Percentiles rank a stretch among this genome's conserved stretches.
Conservation (phyloP, 495 filamentous ascomycete species). For the Tetracladium marchalianum region DNA sequence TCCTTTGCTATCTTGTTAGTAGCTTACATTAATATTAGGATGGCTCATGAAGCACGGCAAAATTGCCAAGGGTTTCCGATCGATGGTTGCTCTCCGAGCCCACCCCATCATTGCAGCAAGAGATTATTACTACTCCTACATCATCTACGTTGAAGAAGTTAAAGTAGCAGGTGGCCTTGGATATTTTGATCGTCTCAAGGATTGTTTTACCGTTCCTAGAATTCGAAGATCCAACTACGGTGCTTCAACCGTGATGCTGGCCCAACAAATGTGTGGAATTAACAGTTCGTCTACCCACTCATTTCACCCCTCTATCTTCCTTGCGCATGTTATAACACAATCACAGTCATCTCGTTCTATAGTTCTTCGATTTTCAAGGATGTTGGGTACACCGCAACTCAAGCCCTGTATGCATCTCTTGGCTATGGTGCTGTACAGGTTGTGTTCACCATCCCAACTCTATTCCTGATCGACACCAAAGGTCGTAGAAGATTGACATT, state of each 20-base stretch:
- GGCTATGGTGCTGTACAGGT: slow-evolving; percentile 73
- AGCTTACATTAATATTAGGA: slow-evolving; percentile 44
- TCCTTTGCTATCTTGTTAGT: too few relatives aligned
- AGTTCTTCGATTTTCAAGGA: slow-evolving; percentile 51
- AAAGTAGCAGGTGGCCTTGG: slow-evolving; percentile 13
- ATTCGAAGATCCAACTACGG: slow-evolving; percentile 70
- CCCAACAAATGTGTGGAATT: slow-evolving; percentile 60
- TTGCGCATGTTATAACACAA: background rate
- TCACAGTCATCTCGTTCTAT: slow-evolving; percentile 59
- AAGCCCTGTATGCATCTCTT: slow-evolving; percentile 55
- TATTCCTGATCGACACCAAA: slow-evolving; percentile 73
- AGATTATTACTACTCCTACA: slow-evolving; percentile 34
- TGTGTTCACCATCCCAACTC: slow-evolving; percentile 62
- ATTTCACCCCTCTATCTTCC: background rate
- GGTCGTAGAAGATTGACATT: slow-evolving; percentile 47
- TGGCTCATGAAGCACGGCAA: too few relatives aligned
- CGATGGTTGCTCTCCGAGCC: slow-evolving; percentile 49
- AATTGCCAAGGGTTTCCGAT: slow-evolving; percentile 43
- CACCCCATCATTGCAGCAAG: slow-evolving; percentile 58
- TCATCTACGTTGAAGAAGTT: too few relatives aligned
- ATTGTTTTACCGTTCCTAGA: slow-evolving; percentile 60
- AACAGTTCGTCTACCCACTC: slow-evolving; percentile 25
- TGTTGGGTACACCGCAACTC: slow-evolving; percentile 42
- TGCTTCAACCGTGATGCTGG: slow-evolving; percentile 70
- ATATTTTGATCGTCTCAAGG: slow-evolving; percentile 44